Evolutionary conservation across 1,139 yeast genomes (phyloP), one percentile per base, ranked within the genome.

Genomic region (Hyphopichia wangnamkhiaoensis): DNA sequence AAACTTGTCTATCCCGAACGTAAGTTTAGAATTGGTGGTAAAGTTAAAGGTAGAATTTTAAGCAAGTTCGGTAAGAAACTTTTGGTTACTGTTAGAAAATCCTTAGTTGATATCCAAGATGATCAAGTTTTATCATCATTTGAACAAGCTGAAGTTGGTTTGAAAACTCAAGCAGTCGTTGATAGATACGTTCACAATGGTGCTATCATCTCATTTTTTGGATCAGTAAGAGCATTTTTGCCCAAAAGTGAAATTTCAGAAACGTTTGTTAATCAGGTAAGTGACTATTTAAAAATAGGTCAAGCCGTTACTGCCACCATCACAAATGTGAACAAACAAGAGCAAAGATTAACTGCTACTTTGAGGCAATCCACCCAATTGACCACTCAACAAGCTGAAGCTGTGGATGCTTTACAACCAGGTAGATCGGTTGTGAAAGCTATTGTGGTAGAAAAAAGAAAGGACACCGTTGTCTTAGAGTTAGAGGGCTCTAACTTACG

Each of bases 201-300:
- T 51, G 95, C 86, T 33, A 68, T 90, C 37, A 82, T 93, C 4
- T 79, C 90, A 20, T 90, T 93, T 55, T 90, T 89, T 57, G 95
- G 95, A 42, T 74, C 75, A 38, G 65, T 87, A 33, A 77, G 75
- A 50, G 98, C 93, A 0, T 91, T 80, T 58, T 70, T 93, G 47
- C 98, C 98, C 30, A 80, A 83, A 47, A 72, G 82, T 41, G 98
- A 93, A 65, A 87, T 93, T 52, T 85, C 95, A 38, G 98, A 93
- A 63, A 84, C 96, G 2, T 87, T 79, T 58, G 93, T 90, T 35
- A 74, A 73, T 41, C 80, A 80, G 39, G 90, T 96, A 15, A 79
- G 78, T 50, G 95, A 90, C 47, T 85, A 84, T 59, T 75, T 91
- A 53, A 81, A 80, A 48, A 56, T 87, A 18, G 96, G 96, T 3